Base-by-base conservation (phyloP, 208 protist species). In the Leishmania martiniquensis region DNA sequence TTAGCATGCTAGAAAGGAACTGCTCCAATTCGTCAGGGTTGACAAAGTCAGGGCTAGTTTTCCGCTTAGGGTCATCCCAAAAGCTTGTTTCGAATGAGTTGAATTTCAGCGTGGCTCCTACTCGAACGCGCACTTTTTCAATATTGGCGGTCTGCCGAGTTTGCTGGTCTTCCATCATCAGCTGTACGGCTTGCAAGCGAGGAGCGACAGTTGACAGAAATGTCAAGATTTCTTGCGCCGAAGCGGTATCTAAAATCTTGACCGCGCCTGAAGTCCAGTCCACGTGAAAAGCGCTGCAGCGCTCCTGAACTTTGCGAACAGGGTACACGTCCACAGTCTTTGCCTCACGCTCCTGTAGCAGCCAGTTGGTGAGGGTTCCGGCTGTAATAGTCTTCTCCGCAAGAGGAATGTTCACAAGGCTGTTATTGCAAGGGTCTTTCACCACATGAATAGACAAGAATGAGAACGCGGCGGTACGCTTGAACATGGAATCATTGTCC, bases 201-300 rank as follows among this genome's bases (percentile, higher is more conserved):
- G 85, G 95, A 7, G 95, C 95, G 15, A 92, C 88, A 9, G 91
- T 95, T 1, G 81, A 78, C 17, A 98, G 76, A 91, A 98, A 98
- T 1, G 90, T 94, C 10, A 97, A 78, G 76, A 97, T 83, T 45
- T 98, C 94, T 69, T 95, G 91, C 55, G 93, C 85, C 25, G 93
- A 96, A 13, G 93, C 92, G 6, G 93, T 95, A 85, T 98, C 95
- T 37, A 97, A 72, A 44, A 98, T 88, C 60, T 90, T 88, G 6
- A 95, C 95, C n/a, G 89, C 88, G 0, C 95, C 95, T 2, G 94
- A 82, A n/a, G 84, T 85, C 91, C 93, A 97, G 77, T 97, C 93
- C 1, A 97, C 93, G 52, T 81, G 79, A 81, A 97, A 98, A 9
- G 94, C 85, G 57, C 89, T 85, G 22, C 84, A 72, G 13, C 82